These are phyloP conservation scores for Xylaria acuta DNA, from an alignment of 495 filamentous ascomycete genomes.

Conservation along the genomic window DNA sequence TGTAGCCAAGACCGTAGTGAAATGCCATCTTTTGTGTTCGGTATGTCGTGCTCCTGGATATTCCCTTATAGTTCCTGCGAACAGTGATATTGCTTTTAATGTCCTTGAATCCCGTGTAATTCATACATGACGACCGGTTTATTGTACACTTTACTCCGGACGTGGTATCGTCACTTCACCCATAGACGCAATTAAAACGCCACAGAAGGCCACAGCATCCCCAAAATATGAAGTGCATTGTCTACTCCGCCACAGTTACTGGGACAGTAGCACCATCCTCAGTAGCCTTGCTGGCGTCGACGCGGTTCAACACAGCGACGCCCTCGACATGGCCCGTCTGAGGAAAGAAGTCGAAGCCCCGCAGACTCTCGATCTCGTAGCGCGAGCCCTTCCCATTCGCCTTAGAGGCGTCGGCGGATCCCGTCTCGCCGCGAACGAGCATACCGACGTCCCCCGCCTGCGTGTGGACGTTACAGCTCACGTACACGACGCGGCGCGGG, in stretches of 20 bases:
- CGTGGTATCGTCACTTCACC: not conserved
- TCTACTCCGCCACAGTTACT: not conserved
- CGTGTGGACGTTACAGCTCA: slow-evolving; percentile 97
- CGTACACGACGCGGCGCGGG: slow-evolving; percentile 84
- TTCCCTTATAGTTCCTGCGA: not conserved
- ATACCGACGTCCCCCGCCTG: slow-evolving; percentile 92
- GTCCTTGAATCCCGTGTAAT: not conserved
- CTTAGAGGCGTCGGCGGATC: not conserved
- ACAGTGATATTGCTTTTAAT: not conserved
- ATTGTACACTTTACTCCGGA: not conserved
- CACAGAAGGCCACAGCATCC: not conserved
- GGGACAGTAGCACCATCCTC: not conserved
- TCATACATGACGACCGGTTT: not conserved
- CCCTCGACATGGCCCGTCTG: slow-evolving; percentile 97
- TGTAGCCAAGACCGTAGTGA: not conserved
- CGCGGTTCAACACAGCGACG: slow-evolving; percentile 76
- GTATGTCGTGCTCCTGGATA: not conserved
- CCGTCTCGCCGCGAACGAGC: slow-evolving; percentile 69
- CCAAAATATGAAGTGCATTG: not conserved
- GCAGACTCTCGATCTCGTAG: slow-evolving; percentile 90
- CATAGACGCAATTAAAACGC: not conserved
- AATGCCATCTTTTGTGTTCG: not conserved
- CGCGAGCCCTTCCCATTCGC: slow-evolving; percentile 54
- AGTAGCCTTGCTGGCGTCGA: slow-evolving; percentile 32
- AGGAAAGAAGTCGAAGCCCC: slow-evolving; percentile 97